phyloP scores from a whole-genome alignment of 768 basidiomycete genomes.

The Boletus huronensis region DNA sequence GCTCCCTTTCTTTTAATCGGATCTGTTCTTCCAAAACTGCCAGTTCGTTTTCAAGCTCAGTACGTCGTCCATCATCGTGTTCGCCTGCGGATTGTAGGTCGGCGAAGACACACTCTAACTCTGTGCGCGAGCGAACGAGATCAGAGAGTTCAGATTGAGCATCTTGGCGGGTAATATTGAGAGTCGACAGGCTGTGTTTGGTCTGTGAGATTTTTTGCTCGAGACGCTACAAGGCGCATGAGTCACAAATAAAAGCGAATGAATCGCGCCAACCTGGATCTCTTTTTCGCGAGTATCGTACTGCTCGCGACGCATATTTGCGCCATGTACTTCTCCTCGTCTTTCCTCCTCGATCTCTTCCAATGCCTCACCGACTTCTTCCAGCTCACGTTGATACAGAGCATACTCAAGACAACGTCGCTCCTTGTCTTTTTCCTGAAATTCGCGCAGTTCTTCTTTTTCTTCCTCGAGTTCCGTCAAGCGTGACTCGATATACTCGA shows the following conservation, averaged over 20 bases:
- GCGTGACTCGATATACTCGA: conserved; percentile 88
- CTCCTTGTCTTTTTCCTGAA: conserved; percentile 93
- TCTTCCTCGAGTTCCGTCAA: conserved; percentile 93
- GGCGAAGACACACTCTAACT: conserved; percentile 77
- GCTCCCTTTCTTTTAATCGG: conserved; percentile 52
- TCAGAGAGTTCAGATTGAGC: conserved; percentile 83
- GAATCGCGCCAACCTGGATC: conserved; percentile 55
- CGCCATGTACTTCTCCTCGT: conserved; percentile 74
- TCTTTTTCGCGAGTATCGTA: conserved; percentile 82
- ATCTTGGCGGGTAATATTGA: conserved; percentile 66
- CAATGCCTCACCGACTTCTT: conserved; percentile 81
- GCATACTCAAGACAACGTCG: conserved; percentile 93
- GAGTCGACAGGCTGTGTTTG: conserved; percentile 68
- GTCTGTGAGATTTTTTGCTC: conserved; percentile 69
- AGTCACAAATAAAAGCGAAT: background rate
- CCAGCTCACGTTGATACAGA: conserved; percentile 84
- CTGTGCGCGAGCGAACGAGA: conserved; percentile 77
- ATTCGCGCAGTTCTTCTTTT: conserved; percentile 96
- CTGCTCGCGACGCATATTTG: conserved; percentile 78
- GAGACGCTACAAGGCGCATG: conserved; percentile 49
- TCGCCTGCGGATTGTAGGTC: conserved; percentile 71
- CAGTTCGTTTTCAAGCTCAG: conserved; percentile 64
- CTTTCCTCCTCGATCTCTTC: conserved; percentile 86
- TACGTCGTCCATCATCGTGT: conserved; percentile 60
- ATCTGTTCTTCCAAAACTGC: conserved; percentile 57